These are phyloP conservation scores for Penicillium canescens DNA, from an alignment of 495 filamentous ascomycete species.

Conservation along the genomic window DNA sequence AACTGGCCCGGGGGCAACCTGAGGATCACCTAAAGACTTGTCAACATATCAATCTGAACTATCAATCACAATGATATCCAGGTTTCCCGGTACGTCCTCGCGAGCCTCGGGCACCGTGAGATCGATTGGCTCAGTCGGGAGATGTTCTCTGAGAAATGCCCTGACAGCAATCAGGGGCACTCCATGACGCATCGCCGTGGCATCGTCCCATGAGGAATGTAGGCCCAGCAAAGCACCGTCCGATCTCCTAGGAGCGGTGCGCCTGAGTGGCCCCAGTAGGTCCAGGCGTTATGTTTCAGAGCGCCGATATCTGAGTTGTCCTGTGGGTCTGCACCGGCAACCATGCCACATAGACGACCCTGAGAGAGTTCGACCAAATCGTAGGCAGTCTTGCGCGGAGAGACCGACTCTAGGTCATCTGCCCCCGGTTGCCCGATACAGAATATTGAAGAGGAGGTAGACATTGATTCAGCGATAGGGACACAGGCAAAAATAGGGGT, in stretches of 20 bases:
- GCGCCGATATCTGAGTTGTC: slow-evolving; percentile 51
- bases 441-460: slow-evolving; percentile 3
- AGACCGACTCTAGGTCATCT: slow-evolving; percentile 44
- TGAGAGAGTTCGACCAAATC: slow-evolving; percentile 42
- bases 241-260: slow-evolving; percentile 36
- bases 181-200: slow-evolving; percentile 47
- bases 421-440: slow-evolving; percentile 45
- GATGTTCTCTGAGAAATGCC: slow-evolving; percentile 40
- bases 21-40: no score
- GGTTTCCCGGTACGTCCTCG: no score
- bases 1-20: no score
- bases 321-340: slow-evolving; percentile 33
- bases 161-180: slow-evolving; percentile 36
- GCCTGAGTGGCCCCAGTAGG: slow-evolving; percentile 55
- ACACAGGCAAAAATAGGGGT: neutral
- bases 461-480: neutral
- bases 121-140: slow-evolving; percentile 26
- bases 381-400: slow-evolving; percentile 35
- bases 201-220: slow-evolving; percentile 49
- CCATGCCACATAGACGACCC: slow-evolving; percentile 36
- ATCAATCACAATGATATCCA: no score
- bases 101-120: no score
- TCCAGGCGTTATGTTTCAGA: slow-evolving; percentile 52
- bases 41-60: no score
- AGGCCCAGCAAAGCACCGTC: slow-evolving; percentile 38